These are phyloP conservation scores for Sporopachydermia lactativora DNA, from an alignment of 805 yeast genomes.

Conservation along the genomic window DNA sequence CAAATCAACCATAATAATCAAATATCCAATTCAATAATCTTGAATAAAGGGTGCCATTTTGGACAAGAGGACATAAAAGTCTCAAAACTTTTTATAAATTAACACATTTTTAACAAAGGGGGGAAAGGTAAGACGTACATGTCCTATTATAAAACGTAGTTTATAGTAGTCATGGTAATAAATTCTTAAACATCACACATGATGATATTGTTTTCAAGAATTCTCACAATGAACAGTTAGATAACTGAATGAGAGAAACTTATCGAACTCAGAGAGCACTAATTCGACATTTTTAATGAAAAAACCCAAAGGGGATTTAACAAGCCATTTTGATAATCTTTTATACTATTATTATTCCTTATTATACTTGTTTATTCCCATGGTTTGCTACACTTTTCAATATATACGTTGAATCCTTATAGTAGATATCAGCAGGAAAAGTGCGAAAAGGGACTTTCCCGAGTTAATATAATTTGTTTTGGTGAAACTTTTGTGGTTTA, in stretches of 20 bases:
- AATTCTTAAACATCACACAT: not conserved
- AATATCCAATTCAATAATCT: not conserved
- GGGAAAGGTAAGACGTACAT: not conserved
- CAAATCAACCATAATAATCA: not conserved
- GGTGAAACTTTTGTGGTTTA: no score
- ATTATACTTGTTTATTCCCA: no score
- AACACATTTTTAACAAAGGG: not conserved
- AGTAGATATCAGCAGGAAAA: no score
- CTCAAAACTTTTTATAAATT: not conserved
- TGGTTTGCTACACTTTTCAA: no score
- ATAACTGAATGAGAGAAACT: not conserved
- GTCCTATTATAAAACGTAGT: not conserved
- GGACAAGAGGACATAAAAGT: not conserved
- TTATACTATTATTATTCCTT: no score
- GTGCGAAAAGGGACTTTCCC: no score
- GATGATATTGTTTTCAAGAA: not conserved
- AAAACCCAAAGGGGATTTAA: constrained; percentile 1
- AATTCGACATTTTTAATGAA: not conserved
- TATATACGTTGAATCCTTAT: no score
- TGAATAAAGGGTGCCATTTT: not conserved
- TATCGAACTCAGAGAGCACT: not conserved
- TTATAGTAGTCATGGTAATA: not conserved
- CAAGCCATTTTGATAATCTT: not conserved
- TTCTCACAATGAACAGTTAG: not conserved
- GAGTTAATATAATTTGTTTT: no score